These are phyloP conservation scores for Protostelium mycophagum DNA, from an alignment of 78 protist species.

Conservation along the genomic window DNA sequence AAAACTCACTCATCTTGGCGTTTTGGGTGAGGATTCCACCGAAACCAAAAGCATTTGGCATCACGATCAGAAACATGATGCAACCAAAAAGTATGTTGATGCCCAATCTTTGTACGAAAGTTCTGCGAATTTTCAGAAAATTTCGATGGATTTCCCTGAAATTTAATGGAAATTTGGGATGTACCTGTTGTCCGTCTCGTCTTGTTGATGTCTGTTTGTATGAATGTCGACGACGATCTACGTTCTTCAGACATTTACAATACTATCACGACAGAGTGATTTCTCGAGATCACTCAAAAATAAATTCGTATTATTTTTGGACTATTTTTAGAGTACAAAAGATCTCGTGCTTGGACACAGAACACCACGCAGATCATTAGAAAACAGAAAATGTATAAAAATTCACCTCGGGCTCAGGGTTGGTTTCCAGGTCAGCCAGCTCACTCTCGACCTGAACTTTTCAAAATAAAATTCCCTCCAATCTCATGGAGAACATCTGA, in stretches of 20 bases:
- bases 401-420: too few species aligned
- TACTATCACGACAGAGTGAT: too few species aligned
- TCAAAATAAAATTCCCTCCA: too few species aligned
- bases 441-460: neutral
- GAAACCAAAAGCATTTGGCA: neutral
- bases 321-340: too few species aligned
- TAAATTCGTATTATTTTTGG: neutral
- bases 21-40: neutral
- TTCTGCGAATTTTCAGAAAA: neutral
- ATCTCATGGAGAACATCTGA: too few species aligned
- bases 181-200: neutral
- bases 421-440: neutral
- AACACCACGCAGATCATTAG: too few species aligned
- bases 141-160: neutral
- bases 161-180: neutral
- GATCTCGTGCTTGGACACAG: too few species aligned
- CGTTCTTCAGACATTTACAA: too few species aligned
- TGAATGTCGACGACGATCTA: too few species aligned
- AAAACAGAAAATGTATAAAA: too few species aligned
- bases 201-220: neutral
- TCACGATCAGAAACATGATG: neutral
- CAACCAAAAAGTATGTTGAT: neutral
- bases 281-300: neutral
- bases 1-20: neutral
- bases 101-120: neutral